Conservation (phyloP, 2,329 filamentous ascomycete species). For the Sarocladium brachiariae region DNA sequence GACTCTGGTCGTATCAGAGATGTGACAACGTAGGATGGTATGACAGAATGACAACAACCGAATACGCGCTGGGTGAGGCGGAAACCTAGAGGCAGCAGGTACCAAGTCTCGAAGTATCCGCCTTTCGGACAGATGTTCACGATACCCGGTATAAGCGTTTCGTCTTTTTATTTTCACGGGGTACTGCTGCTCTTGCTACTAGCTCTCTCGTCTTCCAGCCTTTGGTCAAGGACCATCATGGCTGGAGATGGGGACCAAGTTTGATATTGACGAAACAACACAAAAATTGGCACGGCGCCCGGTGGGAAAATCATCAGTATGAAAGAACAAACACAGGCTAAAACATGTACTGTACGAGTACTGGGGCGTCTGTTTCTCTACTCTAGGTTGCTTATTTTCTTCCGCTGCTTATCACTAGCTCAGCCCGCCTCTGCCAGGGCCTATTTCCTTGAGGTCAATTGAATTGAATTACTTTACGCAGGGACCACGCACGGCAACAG, state of each 20-base stretch:
- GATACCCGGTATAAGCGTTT: conserved; percentile 8
- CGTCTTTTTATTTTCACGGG: neutral
- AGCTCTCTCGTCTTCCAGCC: neutral
- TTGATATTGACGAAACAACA: conserved; percentile 4
- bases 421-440: too few species aligned
- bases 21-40: conserved; percentile 6
- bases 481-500: neutral
- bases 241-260: neutral
- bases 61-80: neutral
- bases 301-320: conserved; percentile 4
- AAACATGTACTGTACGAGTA: conserved; percentile 7
- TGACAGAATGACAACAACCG: conserved; percentile 4
- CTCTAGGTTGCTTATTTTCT: neutral
- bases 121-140: neutral
- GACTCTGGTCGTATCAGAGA: conserved; percentile 11
- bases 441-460: too few species aligned
- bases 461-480: neutral
- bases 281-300: conserved; percentile 9
- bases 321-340: conserved; percentile 4
- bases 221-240: neutral
- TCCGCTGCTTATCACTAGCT: neutral
- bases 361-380: conserved; percentile 1
- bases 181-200: neutral
- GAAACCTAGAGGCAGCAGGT: neutral
- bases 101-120: neutral